These are phyloP conservation scores for Guyanaporus albipodus DNA, from an alignment of 768 basidiomycete genomes.

Conservation along the genomic window DNA sequence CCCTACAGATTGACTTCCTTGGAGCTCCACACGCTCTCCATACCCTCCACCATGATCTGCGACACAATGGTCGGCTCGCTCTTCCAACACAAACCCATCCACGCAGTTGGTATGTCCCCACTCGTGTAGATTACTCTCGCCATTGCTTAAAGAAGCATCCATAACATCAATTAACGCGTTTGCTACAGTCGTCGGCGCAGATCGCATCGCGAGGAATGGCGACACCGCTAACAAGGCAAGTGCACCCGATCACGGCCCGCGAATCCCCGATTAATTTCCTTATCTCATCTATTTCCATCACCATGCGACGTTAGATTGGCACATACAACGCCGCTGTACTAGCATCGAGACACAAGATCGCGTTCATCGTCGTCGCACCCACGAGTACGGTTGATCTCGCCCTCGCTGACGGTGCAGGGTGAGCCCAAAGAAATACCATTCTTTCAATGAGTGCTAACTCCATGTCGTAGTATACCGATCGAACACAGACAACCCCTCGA, in stretches of 20 bases:
- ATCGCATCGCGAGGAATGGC: slow-evolving; percentile 86
- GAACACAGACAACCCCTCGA: slow-evolving; percentile 88
- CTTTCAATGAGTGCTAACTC: background rate
- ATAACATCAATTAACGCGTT: background rate
- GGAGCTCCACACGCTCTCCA: slow-evolving; percentile 79
- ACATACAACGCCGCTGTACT: slow-evolving; percentile 96
- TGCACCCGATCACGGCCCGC: slow-evolving; percentile 6
- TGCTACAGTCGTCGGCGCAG: slow-evolving; percentile 72
- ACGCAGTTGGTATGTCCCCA: slow-evolving; percentile 60
- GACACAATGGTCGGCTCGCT: slow-evolving; percentile 97
- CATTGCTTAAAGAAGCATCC: background rate
- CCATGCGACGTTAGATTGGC: slow-evolving; percentile 52
- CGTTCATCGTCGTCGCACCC: slow-evolving; percentile 92
- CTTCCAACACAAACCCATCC: slow-evolving; percentile 82
- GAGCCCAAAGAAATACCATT: slow-evolving; percentile 2
- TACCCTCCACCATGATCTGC: slow-evolving; percentile 91
- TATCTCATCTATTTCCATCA: background rate
- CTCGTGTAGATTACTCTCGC: background rate
- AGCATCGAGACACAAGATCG: slow-evolving; percentile 80
- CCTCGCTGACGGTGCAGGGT: slow-evolving; percentile 64
- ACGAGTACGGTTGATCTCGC: slow-evolving; percentile 89
- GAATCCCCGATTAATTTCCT: background rate
- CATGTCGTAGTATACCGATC: slow-evolving; percentile 66
- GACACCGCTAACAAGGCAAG: slow-evolving; percentile 93
- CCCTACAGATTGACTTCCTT: slow-evolving; percentile 73